Evolutionary conservation across 768 basidiomycete species (phyloP).

Genomic region (Piloderma croceum): DNA sequence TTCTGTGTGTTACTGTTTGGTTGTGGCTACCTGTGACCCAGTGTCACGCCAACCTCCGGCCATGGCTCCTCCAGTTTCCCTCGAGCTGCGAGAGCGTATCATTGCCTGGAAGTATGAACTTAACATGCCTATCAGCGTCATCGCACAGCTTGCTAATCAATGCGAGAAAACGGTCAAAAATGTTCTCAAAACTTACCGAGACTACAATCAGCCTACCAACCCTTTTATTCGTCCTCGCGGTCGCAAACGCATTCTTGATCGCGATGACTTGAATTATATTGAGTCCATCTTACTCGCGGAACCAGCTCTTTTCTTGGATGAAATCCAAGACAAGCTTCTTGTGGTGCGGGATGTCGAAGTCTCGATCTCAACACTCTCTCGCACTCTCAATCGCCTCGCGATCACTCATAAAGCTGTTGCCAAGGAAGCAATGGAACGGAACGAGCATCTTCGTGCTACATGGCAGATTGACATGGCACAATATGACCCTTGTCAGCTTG

Average conservation of each 20-base stretch:
- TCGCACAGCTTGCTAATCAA: slow-evolving; percentile 14
- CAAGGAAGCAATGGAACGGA: slow-evolving; percentile 20
- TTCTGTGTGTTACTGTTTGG: too few species aligned
- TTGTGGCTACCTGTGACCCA: too few species aligned
- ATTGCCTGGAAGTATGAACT: slow-evolving; percentile 8
- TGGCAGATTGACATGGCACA: slow-evolving; percentile 19
- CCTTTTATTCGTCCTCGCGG: slow-evolving; percentile 14
- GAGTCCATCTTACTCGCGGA: slow-evolving; percentile 16
- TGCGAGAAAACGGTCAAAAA: slow-evolving; percentile 11
- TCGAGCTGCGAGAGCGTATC: slow-evolving; percentile 12
- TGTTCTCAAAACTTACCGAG: slow-evolving; percentile 10
- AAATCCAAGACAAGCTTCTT: slow-evolving; percentile 23
- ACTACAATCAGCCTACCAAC: slow-evolving; percentile 13
- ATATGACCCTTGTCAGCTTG: slow-evolving; percentile 16
- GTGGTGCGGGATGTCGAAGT: slow-evolving; percentile 15
- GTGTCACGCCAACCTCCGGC: too few species aligned
- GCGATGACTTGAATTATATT: slow-evolving; percentile 18
- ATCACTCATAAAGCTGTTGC: slow-evolving; percentile 22
- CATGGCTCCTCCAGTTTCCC: too few species aligned
- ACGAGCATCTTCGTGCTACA: slow-evolving; percentile 22
- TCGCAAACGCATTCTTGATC: slow-evolving; percentile 13
- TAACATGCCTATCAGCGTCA: slow-evolving; percentile 3
- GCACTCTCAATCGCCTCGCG: slow-evolving; percentile 14
- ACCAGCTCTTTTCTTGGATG: slow-evolving; percentile 27
- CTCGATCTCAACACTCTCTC: slow-evolving; percentile 27